These are phyloP conservation scores for Sideroxylon spinosum DNA, from an alignment of 179 eudicot genomes.

Conservation along the genomic window DNA sequence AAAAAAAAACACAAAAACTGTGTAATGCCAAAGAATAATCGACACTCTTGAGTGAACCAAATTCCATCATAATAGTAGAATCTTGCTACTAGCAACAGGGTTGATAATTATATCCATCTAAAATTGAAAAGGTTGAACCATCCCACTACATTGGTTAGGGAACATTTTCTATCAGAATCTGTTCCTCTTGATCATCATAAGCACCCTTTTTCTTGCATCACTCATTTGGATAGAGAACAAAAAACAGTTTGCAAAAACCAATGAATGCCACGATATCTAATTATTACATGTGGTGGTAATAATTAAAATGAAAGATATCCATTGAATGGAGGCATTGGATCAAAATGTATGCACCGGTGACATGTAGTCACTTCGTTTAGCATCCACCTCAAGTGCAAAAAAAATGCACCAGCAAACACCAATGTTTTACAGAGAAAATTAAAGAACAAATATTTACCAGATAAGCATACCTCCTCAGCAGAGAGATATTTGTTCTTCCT, in stretches of 20 bases:
- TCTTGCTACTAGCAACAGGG: neutral
- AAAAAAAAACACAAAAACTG: neutral
- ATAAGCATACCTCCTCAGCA: slow-evolving; percentile 63
- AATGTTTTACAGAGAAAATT: neutral
- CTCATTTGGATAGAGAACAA: neutral
- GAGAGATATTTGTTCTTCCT: slow-evolving; percentile 76
- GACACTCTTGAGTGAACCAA: neutral
- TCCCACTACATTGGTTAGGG: neutral
- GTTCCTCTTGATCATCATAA: neutral
- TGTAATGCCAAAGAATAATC: neutral
- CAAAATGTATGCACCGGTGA: neutral
- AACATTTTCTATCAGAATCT: neutral
- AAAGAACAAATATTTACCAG: neutral
- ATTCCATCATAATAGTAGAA: neutral
- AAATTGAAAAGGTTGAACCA: neutral
- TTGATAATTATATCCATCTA: neutral
- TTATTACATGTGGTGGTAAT: neutral
- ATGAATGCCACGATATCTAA: neutral
- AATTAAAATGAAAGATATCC: neutral
- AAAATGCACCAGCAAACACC: slow-evolving; percentile 1
- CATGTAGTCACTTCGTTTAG: neutral
- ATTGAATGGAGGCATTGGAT: neutral
- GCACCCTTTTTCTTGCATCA: neutral
- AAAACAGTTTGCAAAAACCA: neutral
- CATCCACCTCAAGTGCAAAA: slow-evolving; percentile 6